Evolutionary conservation across 352 stramenopile genomes (phyloP), one percentile per base, ranked within the genome.

Genomic region (Phytophthora podocarpi): DNA sequence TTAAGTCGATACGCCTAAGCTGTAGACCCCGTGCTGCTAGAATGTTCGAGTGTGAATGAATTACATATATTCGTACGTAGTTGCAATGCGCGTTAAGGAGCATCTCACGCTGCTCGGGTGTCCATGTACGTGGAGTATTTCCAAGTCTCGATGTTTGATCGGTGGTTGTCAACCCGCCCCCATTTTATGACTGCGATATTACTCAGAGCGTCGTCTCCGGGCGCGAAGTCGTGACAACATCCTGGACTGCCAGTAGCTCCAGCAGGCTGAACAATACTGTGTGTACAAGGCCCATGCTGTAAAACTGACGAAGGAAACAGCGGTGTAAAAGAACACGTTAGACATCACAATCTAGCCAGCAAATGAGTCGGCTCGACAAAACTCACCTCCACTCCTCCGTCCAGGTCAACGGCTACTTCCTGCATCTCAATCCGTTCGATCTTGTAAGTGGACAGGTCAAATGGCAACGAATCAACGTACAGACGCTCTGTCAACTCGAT

Each of bases 381-480:
- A 42, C 74, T 21, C 51, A 90, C 76, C 70, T 86, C 72, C 13
- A 90, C 39, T 40, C 64, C 53, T 56, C 80, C 80, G 21, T 71
- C 53, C 26, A 65, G 37, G 28, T 78, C 61, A n/a, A 81, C 46
- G 8, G 69, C 59, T 18, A 80, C 70, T 31, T 86, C 76, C 26
- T 80, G 51, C 76, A 87, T 75, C 35, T 72, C 59, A 31, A 90
- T 59, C 27, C 77, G 54, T 34, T 69, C 54, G 18, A 90, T 74
- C 55, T 82, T 64, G 56, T 85, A 88, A 12, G 64, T 70, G 21
- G 76, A 67, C 42, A 81, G 56, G 47, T 84, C 74, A 39, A 88
- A 76, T 11, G 80, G 78, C 9, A 90, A 59, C 21, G 63, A 39
- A 35, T 86, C 72, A 40, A 87, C 72, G 59, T 90, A 90, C 46